Conservation (phyloP, 2,329 filamentous ascomycete genomes). For the Colletotrichum tofieldiae region DNA sequence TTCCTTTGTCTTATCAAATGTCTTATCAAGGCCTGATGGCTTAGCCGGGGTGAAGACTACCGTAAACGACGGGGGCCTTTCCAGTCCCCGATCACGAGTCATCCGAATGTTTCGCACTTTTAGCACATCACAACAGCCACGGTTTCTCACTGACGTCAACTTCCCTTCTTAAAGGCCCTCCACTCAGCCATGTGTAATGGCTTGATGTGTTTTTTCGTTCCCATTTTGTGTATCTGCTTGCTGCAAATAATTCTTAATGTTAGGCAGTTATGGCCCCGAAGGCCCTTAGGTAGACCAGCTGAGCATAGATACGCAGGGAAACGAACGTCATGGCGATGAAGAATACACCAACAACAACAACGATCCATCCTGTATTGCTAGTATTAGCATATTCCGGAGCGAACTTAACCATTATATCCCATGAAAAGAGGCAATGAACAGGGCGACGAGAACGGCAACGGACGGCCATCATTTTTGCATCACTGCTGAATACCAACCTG, state of each 20-base stretch:
- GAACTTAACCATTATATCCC: slow-evolving; percentile 6
- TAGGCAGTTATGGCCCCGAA: slow-evolving; percentile 42
- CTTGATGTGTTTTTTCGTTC: fast-evolving
- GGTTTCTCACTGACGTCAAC: no score
- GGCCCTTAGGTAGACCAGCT: slow-evolving; percentile 45
- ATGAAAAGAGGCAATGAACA: no score
- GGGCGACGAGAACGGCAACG: not conserved
- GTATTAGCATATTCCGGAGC: slow-evolving; percentile 32
- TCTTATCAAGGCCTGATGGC: not conserved
- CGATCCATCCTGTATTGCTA: slow-evolving; percentile 42
- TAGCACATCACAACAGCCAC: not conserved
- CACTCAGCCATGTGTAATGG: not conserved
- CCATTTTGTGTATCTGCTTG: no score
- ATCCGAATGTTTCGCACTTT: not conserved
- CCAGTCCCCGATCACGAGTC: not conserved
- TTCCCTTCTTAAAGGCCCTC: not conserved
- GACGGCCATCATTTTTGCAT: no score
- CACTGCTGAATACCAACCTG: not conserved
- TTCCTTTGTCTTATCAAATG: no score
- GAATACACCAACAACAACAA: slow-evolving; percentile 42
- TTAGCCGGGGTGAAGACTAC: not conserved
- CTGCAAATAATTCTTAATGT: no score
- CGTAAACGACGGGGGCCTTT: no score
- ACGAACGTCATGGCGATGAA: slow-evolving; percentile 47
- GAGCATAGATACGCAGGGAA: slow-evolving; percentile 47